Percentiles rank a stretch among this genome's conserved stretches.
These are phyloP conservation scores for Naganishia liquefaciens DNA, from an alignment of 1,284 basidiomycete species.

Conservation along the genomic window DNA sequence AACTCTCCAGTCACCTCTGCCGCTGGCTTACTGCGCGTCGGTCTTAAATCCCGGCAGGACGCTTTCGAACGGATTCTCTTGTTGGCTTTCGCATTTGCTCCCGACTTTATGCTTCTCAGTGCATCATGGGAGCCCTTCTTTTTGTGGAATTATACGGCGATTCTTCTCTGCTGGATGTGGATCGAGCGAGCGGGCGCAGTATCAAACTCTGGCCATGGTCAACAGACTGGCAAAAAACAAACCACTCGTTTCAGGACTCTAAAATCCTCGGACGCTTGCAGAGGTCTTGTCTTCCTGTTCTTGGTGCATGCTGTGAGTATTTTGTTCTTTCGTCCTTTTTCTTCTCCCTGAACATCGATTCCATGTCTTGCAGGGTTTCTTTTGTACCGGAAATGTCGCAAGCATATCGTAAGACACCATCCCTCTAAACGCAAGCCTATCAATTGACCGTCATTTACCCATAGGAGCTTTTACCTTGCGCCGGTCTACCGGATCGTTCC, in stretches of 20 bases:
- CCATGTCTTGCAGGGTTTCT: slow-evolving; percentile 17
- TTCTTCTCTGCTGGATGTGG: slow-evolving; percentile 69
- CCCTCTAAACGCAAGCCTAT: not conserved
- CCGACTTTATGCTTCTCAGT: slow-evolving; percentile 76
- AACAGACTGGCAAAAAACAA: slow-evolving; percentile 22
- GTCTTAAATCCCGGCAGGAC: slow-evolving; percentile 27
- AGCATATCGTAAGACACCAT: slow-evolving; percentile 69
- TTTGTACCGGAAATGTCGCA: slow-evolving; percentile 64
- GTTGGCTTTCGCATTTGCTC: slow-evolving; percentile 63
- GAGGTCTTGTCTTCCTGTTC: slow-evolving; percentile 79
- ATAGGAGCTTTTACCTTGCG: slow-evolving; percentile 80
- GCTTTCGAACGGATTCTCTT: slow-evolving; percentile 25
- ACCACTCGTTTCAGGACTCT: slow-evolving; percentile 56
- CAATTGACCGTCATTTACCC: slow-evolving; percentile 12
- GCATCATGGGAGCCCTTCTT: slow-evolving; percentile 82
- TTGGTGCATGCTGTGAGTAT: slow-evolving; percentile 84
- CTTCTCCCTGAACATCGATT: slow-evolving; percentile 30
- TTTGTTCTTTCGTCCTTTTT: not conserved
- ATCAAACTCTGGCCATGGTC: not conserved
- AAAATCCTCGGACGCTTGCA: slow-evolving; percentile 65
- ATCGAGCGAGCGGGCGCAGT: slow-evolving; percentile 57
- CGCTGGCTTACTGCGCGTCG: not conserved
- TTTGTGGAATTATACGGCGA: slow-evolving; percentile 67
- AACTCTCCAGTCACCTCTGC: not conserved
- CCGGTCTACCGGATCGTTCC: slow-evolving; percentile 87